Evolutionary conservation across 2,329 filamentous ascomycete species (phyloP).

Genomic region (Corynespora cassiicola): DNA sequence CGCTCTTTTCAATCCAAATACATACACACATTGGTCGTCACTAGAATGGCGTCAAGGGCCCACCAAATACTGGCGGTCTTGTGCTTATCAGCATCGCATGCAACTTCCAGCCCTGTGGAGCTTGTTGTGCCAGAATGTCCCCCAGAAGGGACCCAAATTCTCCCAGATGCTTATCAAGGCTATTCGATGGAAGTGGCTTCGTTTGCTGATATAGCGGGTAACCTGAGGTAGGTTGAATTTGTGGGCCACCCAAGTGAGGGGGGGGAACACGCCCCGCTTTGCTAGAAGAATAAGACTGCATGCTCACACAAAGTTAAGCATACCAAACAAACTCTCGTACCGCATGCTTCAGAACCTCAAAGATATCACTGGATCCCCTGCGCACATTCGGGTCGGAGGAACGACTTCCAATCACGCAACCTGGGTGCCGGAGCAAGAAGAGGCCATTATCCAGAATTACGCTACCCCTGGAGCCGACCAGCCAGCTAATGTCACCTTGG

Average conservation of each 20-base stretch:
- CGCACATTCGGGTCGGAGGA: slow-evolving; percentile 21
- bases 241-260: not conserved
- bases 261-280: not conserved
- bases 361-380: slow-evolving; percentile 16
- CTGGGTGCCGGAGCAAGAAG: slow-evolving; percentile 15
- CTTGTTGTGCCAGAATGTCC: too few relatives aligned
- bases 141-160: slow-evolving; percentile 12
- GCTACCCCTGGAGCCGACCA: slow-evolving; percentile 22
- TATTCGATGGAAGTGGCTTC: slow-evolving; percentile 24
- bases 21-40: too few relatives aligned
- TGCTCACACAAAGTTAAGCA: slow-evolving; percentile 2
- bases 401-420: slow-evolving; percentile 21
- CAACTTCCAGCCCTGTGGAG: too few relatives aligned
- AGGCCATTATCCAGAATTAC: slow-evolving; percentile 24
- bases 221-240: slow-evolving; percentile 11
- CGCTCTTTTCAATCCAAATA: too few relatives aligned
- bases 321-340: slow-evolving; percentile 21
- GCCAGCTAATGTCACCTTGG: slow-evolving; percentile 20
- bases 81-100: too few relatives aligned
- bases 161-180: slow-evolving; percentile 17
- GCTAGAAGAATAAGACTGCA: not conserved
- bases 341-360: slow-evolving; percentile 24
- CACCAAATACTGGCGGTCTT: too few relatives aligned
- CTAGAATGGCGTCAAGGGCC: too few relatives aligned
- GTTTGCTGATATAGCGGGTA: slow-evolving; percentile 19